Percentiles rank a stretch among this genome's conserved stretches.
These are phyloP conservation scores for Oryza nivara DNA, from an alignment of 176 grass and related monocot genomes.

Conservation along the genomic window DNA sequence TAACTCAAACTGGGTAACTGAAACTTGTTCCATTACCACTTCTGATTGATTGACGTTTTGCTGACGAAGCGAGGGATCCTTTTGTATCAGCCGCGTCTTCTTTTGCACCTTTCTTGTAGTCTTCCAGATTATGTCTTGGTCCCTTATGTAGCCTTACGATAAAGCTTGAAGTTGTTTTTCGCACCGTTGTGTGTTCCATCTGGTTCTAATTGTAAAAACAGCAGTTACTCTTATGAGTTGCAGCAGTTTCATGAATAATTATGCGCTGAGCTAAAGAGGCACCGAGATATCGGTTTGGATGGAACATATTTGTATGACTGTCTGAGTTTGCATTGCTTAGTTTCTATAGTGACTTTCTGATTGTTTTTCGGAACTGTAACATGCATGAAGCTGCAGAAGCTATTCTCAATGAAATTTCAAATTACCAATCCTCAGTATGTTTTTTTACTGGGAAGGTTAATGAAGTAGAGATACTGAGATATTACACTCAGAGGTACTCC, in stretches of 20 bases:
- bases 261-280: not conserved
- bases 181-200: constrained; percentile 7
- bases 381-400: no score
- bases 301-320: not conserved
- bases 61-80: not conserved
- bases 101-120: not conserved
- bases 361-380: not conserved
- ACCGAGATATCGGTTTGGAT: not conserved
- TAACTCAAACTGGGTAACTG: constrained; percentile 6
- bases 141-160: not conserved
- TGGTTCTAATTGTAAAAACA: constrained; percentile 19
- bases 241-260: not conserved
- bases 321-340: not conserved
- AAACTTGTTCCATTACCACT: not conserved
- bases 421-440: no score
- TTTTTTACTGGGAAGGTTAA: no score
- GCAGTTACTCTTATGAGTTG: not conserved
- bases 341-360: not conserved
- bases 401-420: no score
- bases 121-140: not conserved
- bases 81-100: not conserved
- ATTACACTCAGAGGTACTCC: no score
- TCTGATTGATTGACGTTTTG: not conserved
- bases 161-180: not conserved
- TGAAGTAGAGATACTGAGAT: no score